Percentiles rank a stretch among this genome's conserved stretches.
Evolutionary conservation across 2,329 filamentous ascomycete genomes (phyloP).

Genomic region (Neurospora sp.): DNA sequence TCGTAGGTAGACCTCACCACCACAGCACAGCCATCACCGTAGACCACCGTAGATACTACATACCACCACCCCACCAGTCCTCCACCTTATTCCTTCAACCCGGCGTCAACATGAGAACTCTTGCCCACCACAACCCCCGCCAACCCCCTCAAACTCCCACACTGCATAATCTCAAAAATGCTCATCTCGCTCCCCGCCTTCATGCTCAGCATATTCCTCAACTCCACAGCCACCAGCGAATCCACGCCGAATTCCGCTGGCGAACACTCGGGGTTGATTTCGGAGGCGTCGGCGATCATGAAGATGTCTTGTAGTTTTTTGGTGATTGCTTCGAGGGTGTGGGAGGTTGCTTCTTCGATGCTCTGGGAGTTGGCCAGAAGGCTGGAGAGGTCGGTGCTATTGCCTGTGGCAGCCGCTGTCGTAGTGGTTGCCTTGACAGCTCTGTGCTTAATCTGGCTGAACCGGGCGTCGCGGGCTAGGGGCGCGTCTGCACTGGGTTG

Average conservation of each 20-base stretch:
- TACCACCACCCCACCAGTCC: too few relatives aligned
- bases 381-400: slow-evolving; percentile 6
- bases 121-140: slow-evolving; percentile 10
- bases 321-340: slow-evolving; percentile 18
- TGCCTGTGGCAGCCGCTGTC: too few relatives aligned
- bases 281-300: slow-evolving; percentile 17
- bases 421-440: not conserved
- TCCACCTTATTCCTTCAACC: too few relatives aligned
- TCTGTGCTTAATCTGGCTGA: slow-evolving; percentile 10
- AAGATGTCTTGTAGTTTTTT: slow-evolving; percentile 25
- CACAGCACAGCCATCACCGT: too few relatives aligned
- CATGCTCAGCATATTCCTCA: slow-evolving; percentile 31
- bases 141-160: slow-evolving; percentile 10
- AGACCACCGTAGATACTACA: too few relatives aligned
- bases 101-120: slow-evolving; percentile 7
- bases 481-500: slow-evolving; percentile 5
- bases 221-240: slow-evolving; percentile 34
- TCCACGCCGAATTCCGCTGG: slow-evolving; percentile 28
- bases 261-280: slow-evolving; percentile 21
- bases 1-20: not conserved
- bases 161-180: slow-evolving; percentile 28
- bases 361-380: slow-evolving; percentile 3
- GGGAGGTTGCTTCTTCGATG: slow-evolving; percentile 7
- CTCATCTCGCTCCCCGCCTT: slow-evolving; percentile 25
- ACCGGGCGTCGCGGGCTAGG: slow-evolving; percentile 11